These are phyloP conservation scores for Pythium brachiatum DNA, from an alignment of 352 stramenopile species.

Conservation along the genomic window DNA sequence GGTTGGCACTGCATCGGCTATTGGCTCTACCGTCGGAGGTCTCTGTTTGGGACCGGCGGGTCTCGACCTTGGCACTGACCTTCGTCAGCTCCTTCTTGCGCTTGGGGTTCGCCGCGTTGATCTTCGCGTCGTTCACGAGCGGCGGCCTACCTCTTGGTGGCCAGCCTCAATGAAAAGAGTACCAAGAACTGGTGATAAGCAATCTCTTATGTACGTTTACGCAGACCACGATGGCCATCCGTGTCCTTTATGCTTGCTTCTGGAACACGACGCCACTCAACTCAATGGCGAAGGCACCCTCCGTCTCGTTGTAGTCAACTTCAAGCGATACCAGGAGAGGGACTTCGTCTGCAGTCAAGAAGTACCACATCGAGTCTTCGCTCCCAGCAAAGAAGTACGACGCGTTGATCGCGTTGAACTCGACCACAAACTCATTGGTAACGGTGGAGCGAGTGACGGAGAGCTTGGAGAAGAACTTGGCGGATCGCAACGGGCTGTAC, in stretches of 20 bases:
- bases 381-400: constrained; percentile 7
- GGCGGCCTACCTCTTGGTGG: too few species aligned
- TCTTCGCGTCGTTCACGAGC: too few species aligned
- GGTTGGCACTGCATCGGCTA: too few species aligned
- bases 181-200: too few species aligned
- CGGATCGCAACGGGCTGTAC: constrained; percentile 37
- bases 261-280: not conserved
- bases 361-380: not conserved
- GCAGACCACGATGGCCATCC: not conserved
- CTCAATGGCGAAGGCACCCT: not conserved
- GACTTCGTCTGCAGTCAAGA: too few species aligned
- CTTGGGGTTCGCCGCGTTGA: too few species aligned
- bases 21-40: too few species aligned
- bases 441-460: constrained; percentile 18
- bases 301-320: not conserved
- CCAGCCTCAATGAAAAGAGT: too few species aligned
- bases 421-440: not conserved
- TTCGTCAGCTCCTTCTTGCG: too few species aligned
- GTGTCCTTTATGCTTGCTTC: not conserved
- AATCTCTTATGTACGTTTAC: too few species aligned
- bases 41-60: too few species aligned
- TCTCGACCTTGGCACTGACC: too few species aligned
- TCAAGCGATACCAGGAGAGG: not conserved
- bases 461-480: constrained; percentile 37
- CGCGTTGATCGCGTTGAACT: not conserved